A percentile compares a stretch with the other conserved stretches of the same genome.
Evolutionary conservation across 352 stramenopile species (phyloP).

Genomic region (Globisporangium yorkense): DNA sequence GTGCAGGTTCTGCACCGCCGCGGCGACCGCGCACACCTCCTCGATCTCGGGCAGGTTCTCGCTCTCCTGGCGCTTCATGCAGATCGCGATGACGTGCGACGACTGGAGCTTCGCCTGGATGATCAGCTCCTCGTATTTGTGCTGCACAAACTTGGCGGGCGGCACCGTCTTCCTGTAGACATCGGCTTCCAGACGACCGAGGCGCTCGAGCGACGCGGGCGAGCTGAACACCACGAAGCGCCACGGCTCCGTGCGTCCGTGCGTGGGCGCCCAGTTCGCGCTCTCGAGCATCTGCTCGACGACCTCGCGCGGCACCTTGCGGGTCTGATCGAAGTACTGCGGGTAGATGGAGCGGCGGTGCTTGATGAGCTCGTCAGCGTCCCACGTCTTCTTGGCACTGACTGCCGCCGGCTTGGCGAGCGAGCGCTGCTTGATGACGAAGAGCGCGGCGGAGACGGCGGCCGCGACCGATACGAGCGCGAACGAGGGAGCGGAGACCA

Average conservation of each 20-base stretch:
- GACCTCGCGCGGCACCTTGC: conserved; percentile 44
- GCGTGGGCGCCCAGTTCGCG: conserved; percentile 82
- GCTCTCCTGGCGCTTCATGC: conserved; percentile 83
- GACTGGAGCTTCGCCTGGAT: conserved; percentile 57
- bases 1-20: conserved; percentile 85
- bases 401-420: conserved; percentile 43
- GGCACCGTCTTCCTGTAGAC: conserved; percentile 67
- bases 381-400: conserved; percentile 50
- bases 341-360: conserved; percentile 74
- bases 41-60: conserved; percentile 78
- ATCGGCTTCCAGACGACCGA: conserved; percentile 60
- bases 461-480: conserved; percentile 22
- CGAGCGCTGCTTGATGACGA: conserved; percentile 29
- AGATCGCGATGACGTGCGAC: conserved; percentile 80
- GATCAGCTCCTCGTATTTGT: conserved; percentile 72
- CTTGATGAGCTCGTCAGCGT: conserved; percentile 63
- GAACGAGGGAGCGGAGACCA: conserved; percentile 16
- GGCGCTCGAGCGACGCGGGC: conserved; percentile 37
- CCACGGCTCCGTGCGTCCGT: conserved; percentile 79
- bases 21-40: conserved; percentile 69
- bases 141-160: conserved; percentile 62
- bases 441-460: conserved; percentile 30
- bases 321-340: conserved; percentile 51
- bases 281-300: conserved; percentile 72
- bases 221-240: conserved; percentile 75